Evolutionary conservation across 495 filamentous ascomycete genomes (phyloP), one percentile per base, ranked within the genome.

Genomic region (Evansstolkia leycettana): DNA sequence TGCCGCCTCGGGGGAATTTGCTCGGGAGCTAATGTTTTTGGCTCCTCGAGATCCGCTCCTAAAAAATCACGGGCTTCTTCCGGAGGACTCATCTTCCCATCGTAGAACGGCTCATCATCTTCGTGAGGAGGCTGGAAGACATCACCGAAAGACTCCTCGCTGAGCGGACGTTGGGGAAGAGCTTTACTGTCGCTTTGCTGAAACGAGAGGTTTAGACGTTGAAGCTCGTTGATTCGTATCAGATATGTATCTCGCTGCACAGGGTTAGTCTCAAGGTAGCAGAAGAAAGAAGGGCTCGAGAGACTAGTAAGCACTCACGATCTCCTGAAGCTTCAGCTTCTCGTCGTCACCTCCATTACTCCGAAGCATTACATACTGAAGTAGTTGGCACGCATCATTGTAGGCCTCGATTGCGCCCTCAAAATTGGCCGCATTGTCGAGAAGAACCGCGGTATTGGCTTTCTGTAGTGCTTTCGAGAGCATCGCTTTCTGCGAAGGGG

Each of bases 371-470:
- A 95, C 88, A 43, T 85, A 70, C 45, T 85, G 78, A 17, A 98
- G 62, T 43, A 96, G 60, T 15, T 71, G 65, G 46, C 92, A 94
- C 4, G 89, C 88, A 59, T 96, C 92, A 12, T 67, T 69, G 51
- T 98, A 98, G 16, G 90, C 87, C 47, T 84, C 75, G 63, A 90
- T 80, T 18, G 90, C 90, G 16, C 87, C 87, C 52, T 90, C 85
- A 44, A 88, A 82, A 53, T 95, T 94, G 47, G 88, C 82, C 3
- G 84, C 86, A 64, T 94, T 92, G 55, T 98, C 90, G 19, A 96
- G 73, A 36, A 92, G 69, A 11, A 98, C 90, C 6, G 90, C 90
- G 15, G 84, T 90, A 46, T 95, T 94, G 25, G 90, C 90, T 57
- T 94, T 94, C 46, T 92, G 78, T 28, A 98, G 62, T 5, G 90